Evolutionary conservation across 2,329 filamentous ascomycete genomes (phyloP).

Genomic region (Ophiostoma perfectum): DNA sequence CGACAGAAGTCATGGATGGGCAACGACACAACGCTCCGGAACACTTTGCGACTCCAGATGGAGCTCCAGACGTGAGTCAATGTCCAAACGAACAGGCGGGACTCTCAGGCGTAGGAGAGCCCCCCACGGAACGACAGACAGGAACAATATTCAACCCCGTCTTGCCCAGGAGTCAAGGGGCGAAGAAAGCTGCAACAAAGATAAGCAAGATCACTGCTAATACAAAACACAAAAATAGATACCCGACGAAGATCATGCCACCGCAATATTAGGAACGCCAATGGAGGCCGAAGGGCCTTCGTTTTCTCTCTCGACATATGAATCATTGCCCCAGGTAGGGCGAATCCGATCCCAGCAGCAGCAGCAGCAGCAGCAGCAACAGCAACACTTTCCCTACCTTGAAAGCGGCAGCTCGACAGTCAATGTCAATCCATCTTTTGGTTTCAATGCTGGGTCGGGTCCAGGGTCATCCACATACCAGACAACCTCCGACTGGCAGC

Average conservation of each 20-base stretch:
- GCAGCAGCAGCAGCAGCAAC: neutral
- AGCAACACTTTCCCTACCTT: neutral
- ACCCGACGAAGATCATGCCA: constrained; percentile 9
- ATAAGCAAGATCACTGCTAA: neutral
- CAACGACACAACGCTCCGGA: constrained; percentile 18
- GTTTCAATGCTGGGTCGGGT: neutral
- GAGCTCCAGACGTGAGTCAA: constrained; percentile 10
- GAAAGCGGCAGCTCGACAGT: neutral
- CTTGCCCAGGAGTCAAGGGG: too few relatives aligned
- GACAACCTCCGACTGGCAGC: constrained; percentile 13
- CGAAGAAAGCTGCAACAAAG: neutral
- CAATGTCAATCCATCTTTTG: neutral
- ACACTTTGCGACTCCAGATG: constrained; percentile 15
- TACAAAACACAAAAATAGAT: neutral
- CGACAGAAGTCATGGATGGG: constrained; percentile 15
- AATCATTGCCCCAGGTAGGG: neutral
- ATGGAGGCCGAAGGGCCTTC: neutral
- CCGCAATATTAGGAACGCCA: neutral
- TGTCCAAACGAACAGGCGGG: too few relatives aligned
- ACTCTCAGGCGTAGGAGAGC: too few relatives aligned
- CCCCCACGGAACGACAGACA: too few relatives aligned
- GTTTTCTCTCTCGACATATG: constrained; percentile 1
- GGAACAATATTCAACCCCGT: too few relatives aligned
- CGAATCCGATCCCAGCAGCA: neutral
- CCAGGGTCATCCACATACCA: neutral